Evolutionary conservation across 1,284 basidiomycete genomes (phyloP), one percentile per base, ranked within the genome.

Genomic region (Chiua sp.): DNA sequence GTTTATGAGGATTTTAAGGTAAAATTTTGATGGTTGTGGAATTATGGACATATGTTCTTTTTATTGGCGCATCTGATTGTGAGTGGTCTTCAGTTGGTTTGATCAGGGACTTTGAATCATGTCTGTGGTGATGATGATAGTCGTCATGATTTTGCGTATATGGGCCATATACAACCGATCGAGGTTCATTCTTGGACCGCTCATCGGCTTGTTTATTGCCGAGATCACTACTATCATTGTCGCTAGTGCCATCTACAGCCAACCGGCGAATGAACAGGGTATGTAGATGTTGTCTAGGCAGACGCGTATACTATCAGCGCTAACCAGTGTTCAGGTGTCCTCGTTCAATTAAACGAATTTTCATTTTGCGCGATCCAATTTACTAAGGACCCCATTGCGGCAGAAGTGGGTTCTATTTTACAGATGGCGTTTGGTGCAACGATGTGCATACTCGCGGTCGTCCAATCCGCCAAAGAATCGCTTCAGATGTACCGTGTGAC

Each of bases 1-100:
- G n/a, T 48, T 49, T 32, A 49, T 6, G 13, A 23, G 42, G n/a
- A 7, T 26, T 23, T 1, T 22, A 51, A 62, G 63, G 56, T 37
- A 15, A 56, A 48, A 51, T 57, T 22, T 30, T 57, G 1, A 20
- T 7, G 16, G 20, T 58, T 32, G 23, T 52, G 10, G 37, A 26
- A 28, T 16, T 7, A 7, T 65, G 63, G 56, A 22, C 57, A 16
- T 53, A 55, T 13, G 4, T 49, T 20, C 13, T 66, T 12, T 65
- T 66, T 32, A 7, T 64, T 7, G 51, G 51, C 20, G 47, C 59
- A 18, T 58, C 64, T 8, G 53, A 67, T 8, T 42, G 62, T 65
- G n/a, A 54, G 64, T 56, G 44, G 7, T 20, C 16, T n/a, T n/a
- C 3, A 18, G 6, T 16, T 16, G 7, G 3, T 42, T 20, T 10